Evolutionary conservation across 2,329 filamentous ascomycete genomes (phyloP), one percentile per base, ranked within the genome.

Genomic region (Gaeumannomyces tritici): DNA sequence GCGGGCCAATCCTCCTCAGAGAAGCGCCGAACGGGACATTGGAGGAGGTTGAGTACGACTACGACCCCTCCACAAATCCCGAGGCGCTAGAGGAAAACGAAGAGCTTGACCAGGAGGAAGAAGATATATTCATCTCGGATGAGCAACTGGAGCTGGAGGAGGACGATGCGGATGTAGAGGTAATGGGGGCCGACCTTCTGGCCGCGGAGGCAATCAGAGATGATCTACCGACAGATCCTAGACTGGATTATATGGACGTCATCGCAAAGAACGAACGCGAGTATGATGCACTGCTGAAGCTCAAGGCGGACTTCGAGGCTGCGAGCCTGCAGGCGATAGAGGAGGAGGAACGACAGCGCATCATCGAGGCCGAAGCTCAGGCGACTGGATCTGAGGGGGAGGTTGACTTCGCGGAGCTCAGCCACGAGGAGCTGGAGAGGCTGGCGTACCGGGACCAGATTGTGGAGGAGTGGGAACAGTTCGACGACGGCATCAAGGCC

Each of bases 281-380:
- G 75, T 84, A 79, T 69, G 78, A 75, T 63, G 83, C 77, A 58
- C 80, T 83, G 71, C 77, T 76, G 68, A 82, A 75, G 68, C 80
- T 79, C 67, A 86, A 81, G 70, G 82, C 76, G 65, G 89, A 80
- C 70, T 89, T 83, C 63, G 80, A 84, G 62, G 72, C 69, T 3
- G 73, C 78, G 12, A 70, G 73, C 67, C 54, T 73, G n/a, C 70
- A 66, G 55, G 68, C 71, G 0, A 58, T 73, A 7, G 70, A 73
- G 60, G 69, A 76, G 54, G 67, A 73, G 60, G 71, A 71, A 26
- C 61, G 63, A 63, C 71, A 66, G 71, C 67, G 27, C 15, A 27
- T 42, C 21, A 42, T 27, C 4, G 62, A 69, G 24, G 61, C 63
- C n/a, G 70, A 71, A 47, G 68, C 31, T 27, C 69, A 79, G 64